These are phyloP conservation scores for Geosmithia flava DNA, from an alignment of 2,329 filamentous ascomycete species.

Conservation along the genomic window DNA sequence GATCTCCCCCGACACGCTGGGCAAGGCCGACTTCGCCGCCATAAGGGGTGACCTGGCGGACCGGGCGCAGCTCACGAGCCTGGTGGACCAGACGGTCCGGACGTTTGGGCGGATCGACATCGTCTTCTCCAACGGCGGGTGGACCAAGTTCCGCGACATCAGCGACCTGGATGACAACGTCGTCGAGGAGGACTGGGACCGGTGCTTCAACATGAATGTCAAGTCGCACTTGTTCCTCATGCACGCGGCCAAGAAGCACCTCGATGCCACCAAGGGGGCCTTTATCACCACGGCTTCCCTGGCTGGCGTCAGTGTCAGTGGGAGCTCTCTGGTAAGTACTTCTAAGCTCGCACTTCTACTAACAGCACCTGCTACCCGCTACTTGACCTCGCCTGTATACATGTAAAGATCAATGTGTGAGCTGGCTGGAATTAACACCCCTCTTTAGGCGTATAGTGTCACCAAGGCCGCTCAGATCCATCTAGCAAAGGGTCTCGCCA, in stretches of 20 bases:
- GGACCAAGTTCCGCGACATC: slow-evolving; percentile 33
- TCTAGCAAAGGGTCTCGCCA: slow-evolving; percentile 39
- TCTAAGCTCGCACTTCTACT: too few species aligned
- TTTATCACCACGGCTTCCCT: slow-evolving; percentile 54
- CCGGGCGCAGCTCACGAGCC: slow-evolving; percentile 42
- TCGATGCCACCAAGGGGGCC: slow-evolving; percentile 43
- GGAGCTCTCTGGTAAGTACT: slow-evolving; percentile 39
- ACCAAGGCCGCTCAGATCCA: slow-evolving; percentile 64
- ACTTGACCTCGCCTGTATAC: too few species aligned
- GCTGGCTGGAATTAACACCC: not conserved
- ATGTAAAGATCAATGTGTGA: too few species aligned
- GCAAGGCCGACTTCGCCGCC: slow-evolving; percentile 23
- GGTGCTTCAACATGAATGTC: slow-evolving; percentile 48
- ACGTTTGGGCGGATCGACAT: slow-evolving; percentile 58
- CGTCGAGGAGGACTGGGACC: slow-evolving; percentile 47
- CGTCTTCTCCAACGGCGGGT: slow-evolving; percentile 62
- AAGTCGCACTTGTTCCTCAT: slow-evolving; percentile 50
- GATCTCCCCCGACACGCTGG: slow-evolving; percentile 21
- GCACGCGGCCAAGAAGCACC: slow-evolving; percentile 37
- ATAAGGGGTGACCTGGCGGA: slow-evolving; percentile 56
- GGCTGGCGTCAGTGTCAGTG: slow-evolving; percentile 50
- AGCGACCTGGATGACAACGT: slow-evolving; percentile 36
- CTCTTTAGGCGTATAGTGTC: slow-evolving; percentile 53
- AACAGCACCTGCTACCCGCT: too few species aligned
- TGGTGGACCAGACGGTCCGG: slow-evolving; percentile 46